Evolutionary conservation across 768 basidiomycete genomes (phyloP).

Genomic region (Agaricus subrufescens): DNA sequence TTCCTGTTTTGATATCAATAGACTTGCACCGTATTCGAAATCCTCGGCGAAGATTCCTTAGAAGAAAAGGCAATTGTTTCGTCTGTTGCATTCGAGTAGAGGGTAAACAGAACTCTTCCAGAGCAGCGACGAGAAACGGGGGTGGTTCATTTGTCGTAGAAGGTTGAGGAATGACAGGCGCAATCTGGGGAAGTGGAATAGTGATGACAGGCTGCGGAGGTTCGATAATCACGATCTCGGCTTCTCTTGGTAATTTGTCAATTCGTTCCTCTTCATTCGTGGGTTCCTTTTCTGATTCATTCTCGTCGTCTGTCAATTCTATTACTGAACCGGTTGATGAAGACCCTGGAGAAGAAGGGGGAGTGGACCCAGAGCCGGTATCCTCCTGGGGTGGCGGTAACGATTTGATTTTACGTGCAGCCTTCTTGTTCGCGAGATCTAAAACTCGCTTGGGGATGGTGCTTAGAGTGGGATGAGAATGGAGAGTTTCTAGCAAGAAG

Average conservation of each 20-base stretch:
- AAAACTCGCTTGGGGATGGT: background rate
- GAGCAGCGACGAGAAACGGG: background rate
- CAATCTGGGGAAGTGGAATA: slow-evolving; percentile 16
- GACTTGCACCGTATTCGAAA: slow-evolving; percentile 12
- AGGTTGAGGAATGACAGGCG: background rate
- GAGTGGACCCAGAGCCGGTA: background rate
- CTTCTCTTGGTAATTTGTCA: background rate
- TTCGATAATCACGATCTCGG: slow-evolving; percentile 11
- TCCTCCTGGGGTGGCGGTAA: background rate
- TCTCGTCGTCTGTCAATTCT: background rate
- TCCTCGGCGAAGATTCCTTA: slow-evolving; percentile 11
- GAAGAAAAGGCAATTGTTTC: slow-evolving; percentile 11
- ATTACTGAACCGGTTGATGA: background rate
- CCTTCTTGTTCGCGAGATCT: background rate
- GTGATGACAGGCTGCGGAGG: slow-evolving; percentile 14
- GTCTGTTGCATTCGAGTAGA: slow-evolving; percentile 9
- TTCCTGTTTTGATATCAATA: slow-evolving; percentile 6
- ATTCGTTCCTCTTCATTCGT: background rate
- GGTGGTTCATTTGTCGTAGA: background rate
- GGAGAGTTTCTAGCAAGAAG: background rate
- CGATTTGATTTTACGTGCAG: slow-evolving; percentile 6
- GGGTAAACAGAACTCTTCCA: slow-evolving; percentile 4
- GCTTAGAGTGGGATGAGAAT: background rate
- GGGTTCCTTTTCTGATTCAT: background rate
- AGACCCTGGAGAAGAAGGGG: slow-evolving; percentile 2